Conservation (phyloP, 2,329 filamentous ascomycete genomes). For the Hypoxylon sp. region DNA sequence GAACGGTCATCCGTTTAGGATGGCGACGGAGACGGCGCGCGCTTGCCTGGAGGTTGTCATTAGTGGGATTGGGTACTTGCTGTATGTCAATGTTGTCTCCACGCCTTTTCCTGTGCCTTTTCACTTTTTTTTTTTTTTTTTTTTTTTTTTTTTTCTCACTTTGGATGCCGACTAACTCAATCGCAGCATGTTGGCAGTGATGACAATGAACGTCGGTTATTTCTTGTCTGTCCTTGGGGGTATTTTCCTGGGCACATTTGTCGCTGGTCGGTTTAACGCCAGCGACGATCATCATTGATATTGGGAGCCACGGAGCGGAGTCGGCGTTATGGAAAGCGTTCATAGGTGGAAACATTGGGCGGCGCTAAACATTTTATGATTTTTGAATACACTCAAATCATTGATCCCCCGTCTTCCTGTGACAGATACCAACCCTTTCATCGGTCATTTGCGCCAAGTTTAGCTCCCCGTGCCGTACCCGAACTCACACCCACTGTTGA, state of each 20-base stretch:
- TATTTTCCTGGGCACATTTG: conserved; percentile 46
- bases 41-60: conserved; percentile 45
- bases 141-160: too few species aligned
- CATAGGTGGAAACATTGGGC: too few species aligned
- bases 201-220: conserved; percentile 51
- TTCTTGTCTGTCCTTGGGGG: conserved; percentile 49
- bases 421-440: too few species aligned
- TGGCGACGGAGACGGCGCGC: conserved; percentile 44
- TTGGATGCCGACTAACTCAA: not conserved
- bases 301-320: not conserved
- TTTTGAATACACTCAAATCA: too few species aligned
- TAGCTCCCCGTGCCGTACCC: not conserved
- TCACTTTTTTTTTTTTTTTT: too few species aligned
- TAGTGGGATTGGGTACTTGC: conserved; percentile 47
- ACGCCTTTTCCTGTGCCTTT: not conserved
- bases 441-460: not conserved
- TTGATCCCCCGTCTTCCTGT: too few species aligned
- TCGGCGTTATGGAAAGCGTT: not conserved
- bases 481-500: not conserved
- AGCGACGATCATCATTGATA: conserved; percentile 34
- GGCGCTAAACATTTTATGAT: too few species aligned
- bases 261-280: conserved; percentile 42
- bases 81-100: conserved; percentile 40
- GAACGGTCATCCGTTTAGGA: conserved; percentile 42
- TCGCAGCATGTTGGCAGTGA: conserved; percentile 49